Evolutionary conservation across 179 eudicot species (phyloP).

Genomic region (Silene vulgaris): DNA sequence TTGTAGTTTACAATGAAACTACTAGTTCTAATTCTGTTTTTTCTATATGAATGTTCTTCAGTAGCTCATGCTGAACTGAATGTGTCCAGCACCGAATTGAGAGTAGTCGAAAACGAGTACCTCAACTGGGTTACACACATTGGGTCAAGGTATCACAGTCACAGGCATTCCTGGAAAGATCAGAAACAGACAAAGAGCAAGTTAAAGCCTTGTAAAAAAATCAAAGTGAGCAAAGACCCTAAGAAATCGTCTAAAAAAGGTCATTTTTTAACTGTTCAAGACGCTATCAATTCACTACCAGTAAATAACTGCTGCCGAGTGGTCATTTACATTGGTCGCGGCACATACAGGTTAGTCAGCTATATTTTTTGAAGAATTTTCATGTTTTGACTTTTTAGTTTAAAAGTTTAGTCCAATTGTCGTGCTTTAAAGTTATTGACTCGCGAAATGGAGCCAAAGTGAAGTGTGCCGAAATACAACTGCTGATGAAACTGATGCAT

Average conservation of each 20-base stretch:
- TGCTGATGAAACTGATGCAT: background rate
- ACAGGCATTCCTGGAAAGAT: slow-evolving; percentile 21
- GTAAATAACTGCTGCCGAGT: slow-evolving; percentile 44
- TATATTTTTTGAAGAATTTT: background rate
- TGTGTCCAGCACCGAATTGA: slow-evolving; percentile 18
- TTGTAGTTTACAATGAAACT: slow-evolving; percentile 26
- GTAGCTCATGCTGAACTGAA: slow-evolving; percentile 12
- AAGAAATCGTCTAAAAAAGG: slow-evolving; percentile 27
- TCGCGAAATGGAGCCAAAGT: background rate
- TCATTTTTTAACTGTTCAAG: slow-evolving; percentile 44
- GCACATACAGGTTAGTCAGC: slow-evolving; percentile 52
- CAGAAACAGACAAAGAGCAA: slow-evolving; percentile 42
- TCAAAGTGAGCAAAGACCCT: slow-evolving; percentile 45
- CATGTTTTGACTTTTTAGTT: no score
- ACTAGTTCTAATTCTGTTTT: slow-evolving; percentile 29
- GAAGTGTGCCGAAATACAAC: background rate
- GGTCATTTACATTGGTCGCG: slow-evolving; percentile 51
- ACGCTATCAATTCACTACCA: slow-evolving; percentile 57
- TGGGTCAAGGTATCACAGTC: slow-evolving; percentile 23
- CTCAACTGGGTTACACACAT: slow-evolving; percentile 45
- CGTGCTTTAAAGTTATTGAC: no score
- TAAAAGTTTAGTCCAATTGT: no score
- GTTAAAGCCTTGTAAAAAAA: slow-evolving; percentile 45
- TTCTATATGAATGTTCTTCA: slow-evolving; percentile 24
- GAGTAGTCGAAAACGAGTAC: slow-evolving; percentile 27